Evolutionary conservation across 2,329 filamentous ascomycete genomes (phyloP).

Genomic region (Monosporascus cannonballus): DNA sequence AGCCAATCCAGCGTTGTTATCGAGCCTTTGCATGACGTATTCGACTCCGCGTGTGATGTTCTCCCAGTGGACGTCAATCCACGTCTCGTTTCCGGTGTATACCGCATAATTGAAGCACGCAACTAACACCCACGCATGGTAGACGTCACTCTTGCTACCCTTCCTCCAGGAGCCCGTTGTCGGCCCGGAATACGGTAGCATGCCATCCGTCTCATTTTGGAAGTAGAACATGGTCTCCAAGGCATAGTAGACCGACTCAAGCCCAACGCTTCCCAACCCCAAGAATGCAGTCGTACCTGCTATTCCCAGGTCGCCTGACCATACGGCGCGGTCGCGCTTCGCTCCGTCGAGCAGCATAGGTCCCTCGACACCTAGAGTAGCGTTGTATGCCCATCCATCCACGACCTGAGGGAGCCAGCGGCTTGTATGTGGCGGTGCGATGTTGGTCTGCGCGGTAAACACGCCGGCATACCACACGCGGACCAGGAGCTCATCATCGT

Average conservation of each 20-base stretch:
- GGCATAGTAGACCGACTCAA: slow-evolving; percentile 40
- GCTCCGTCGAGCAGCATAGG: slow-evolving; percentile 41
- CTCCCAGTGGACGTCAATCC: slow-evolving; percentile 35
- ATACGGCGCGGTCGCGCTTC: slow-evolving; percentile 49
- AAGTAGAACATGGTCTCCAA: slow-evolving; percentile 35
- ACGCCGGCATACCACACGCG: slow-evolving; percentile 38
- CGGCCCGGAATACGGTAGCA: slow-evolving; percentile 18
- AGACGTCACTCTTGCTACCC: slow-evolving; percentile 13
- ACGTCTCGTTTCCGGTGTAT: slow-evolving; percentile 37
- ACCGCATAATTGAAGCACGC: slow-evolving; percentile 46
- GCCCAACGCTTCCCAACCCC: slow-evolving; percentile 39
- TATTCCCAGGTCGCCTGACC: slow-evolving; percentile 53
- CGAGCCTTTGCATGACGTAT: slow-evolving; percentile 9
- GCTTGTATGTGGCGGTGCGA: slow-evolving; percentile 24
- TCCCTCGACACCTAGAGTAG: slow-evolving; percentile 23
- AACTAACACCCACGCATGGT: slow-evolving; percentile 41
- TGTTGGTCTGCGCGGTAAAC: slow-evolving; percentile 29
- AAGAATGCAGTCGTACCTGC: slow-evolving; percentile 43
- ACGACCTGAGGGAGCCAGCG: slow-evolving; percentile 30
- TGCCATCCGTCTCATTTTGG: slow-evolving; percentile 21
- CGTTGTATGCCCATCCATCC: slow-evolving; percentile 32
- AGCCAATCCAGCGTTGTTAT: slow-evolving; percentile 8
- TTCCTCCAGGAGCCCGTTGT: slow-evolving; percentile 12
- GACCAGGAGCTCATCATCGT: slow-evolving; percentile 39
- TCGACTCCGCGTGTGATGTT: slow-evolving; percentile 31